A percentile compares a stretch with the other conserved stretches of the same genome.
phyloP scores from a whole-genome alignment of 2,329 filamentous ascomycete genomes.

The Hypomyces rosellus region DNA sequence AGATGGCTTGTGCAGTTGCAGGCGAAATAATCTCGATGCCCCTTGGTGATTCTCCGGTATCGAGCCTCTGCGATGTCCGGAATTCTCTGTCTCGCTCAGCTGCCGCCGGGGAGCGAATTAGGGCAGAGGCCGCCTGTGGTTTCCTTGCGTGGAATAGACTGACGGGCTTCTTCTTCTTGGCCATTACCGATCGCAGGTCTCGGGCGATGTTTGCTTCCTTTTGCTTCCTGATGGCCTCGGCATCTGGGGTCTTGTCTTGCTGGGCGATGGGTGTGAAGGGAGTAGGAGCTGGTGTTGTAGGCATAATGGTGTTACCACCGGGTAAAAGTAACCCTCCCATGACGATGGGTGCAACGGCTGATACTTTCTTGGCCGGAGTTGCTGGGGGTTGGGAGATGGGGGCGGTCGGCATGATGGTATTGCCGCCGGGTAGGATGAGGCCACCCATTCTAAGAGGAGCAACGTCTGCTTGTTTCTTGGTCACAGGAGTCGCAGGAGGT shows the following conservation, averaged over 20 bases:
- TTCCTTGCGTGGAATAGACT: conserved; percentile 7
- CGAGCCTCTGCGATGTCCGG: conserved; percentile 7
- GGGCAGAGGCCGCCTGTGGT: conserved; percentile 7
- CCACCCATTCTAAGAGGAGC: conserved; percentile 10
- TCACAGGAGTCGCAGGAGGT: too few species aligned
- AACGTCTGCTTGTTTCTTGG: too few species aligned
- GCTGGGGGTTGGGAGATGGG: background rate
- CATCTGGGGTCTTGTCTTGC: conserved; percentile 5
- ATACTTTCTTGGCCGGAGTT: conserved; percentile 5
- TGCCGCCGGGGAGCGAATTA: conserved; percentile 7
- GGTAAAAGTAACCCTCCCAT: conserved; percentile 11
- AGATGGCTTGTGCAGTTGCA: background rate
- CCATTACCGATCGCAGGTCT: conserved; percentile 9
- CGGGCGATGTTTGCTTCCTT: conserved; percentile 9
- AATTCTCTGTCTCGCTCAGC: conserved; percentile 8
- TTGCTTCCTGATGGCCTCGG: conserved; percentile 5
- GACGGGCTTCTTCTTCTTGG: conserved; percentile 9
- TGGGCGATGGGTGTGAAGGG: conserved; percentile 5
- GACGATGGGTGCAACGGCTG: conserved; percentile 6
- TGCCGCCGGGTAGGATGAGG: conserved; percentile 10
- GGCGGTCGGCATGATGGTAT: conserved; percentile 6
- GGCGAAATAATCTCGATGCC: background rate
- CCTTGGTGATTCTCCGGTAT: background rate
- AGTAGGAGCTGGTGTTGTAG: conserved; percentile 4
- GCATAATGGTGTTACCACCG: conserved; percentile 9